These are phyloP conservation scores for Erythrophleum ivorense DNA, from an alignment of 331 rosid species.

Conservation along the genomic window DNA sequence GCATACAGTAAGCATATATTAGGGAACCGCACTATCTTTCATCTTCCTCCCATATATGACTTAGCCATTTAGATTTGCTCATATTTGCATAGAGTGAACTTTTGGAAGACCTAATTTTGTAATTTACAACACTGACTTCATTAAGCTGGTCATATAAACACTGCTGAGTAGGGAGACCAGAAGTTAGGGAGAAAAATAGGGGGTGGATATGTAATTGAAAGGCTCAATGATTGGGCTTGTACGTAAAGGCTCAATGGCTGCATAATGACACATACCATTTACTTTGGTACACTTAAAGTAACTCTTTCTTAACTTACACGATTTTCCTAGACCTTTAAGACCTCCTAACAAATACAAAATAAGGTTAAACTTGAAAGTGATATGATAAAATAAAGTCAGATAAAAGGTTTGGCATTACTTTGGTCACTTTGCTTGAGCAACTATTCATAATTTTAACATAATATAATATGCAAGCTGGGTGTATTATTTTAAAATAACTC, in stretches of 20 bases:
- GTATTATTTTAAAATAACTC: background rate
- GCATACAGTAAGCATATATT: background rate
- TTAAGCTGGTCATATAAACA: conserved; percentile 4
- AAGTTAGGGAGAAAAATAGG: too few relatives aligned
- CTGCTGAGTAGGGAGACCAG: too few relatives aligned
- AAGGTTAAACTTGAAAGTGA: conserved; percentile 1
- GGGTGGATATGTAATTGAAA: too few relatives aligned
- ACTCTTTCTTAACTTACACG: too few relatives aligned
- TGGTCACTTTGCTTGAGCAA: background rate
- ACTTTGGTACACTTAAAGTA: too few relatives aligned
- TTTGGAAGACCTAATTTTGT: background rate
- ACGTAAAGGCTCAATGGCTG: too few relatives aligned
- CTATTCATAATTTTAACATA: conserved; percentile 1
- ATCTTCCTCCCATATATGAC: background rate
- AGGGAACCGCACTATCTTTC: background rate
- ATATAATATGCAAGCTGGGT: background rate
- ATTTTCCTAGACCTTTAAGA: too few relatives aligned
- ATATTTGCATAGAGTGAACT: background rate
- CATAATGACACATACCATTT: too few relatives aligned
- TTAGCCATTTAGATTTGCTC: too few relatives aligned
- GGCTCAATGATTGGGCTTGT: too few relatives aligned
- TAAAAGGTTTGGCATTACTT: background rate
- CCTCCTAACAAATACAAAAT: too few relatives aligned
- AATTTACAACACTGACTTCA: conserved; percentile 1
- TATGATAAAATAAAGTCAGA: conserved; percentile 9